Evolutionary conservation across 108 stramenopile genomes (phyloP).

Genomic region (Cyclotella sp.): DNA sequence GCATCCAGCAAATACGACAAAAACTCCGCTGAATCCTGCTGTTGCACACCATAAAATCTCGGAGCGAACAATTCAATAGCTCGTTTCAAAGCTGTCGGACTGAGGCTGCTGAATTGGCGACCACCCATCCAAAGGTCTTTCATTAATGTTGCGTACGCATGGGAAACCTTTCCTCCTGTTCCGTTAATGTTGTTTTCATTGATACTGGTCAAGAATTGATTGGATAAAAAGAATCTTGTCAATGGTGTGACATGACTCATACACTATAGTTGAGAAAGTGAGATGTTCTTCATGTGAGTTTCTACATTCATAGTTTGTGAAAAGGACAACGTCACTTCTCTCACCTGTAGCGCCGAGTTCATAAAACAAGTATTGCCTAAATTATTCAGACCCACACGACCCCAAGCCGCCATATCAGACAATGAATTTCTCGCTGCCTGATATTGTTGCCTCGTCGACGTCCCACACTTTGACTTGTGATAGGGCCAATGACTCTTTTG

Average conservation of each 20-base stretch:
- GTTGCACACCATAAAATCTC: conserved; percentile 70
- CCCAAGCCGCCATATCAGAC: conserved; percentile 37
- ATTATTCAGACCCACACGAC: conserved; percentile 89
- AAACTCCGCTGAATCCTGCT: conserved; percentile 97
- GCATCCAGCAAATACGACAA: conserved; percentile 92
- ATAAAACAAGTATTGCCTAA: conserved; percentile 99
- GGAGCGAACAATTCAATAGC: conserved; percentile 80
- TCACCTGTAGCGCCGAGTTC: conserved; percentile 86
- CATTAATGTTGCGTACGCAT: conserved; percentile 72
- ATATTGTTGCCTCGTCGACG: conserved; percentile 10
- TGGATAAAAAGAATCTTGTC: conserved; percentile 88
- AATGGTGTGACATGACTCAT: conserved; percentile 85
- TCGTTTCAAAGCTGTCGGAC: conserved; percentile 72
- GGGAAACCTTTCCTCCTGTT: conserved; percentile 83
- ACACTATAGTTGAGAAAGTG: conserved; percentile 39
- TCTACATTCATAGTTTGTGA: too few species aligned
- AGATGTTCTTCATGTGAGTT: background rate
- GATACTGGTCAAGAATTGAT: conserved; percentile 61
- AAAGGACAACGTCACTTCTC: background rate
- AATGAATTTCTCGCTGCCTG: conserved; percentile 24
- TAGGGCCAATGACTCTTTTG: conserved; percentile 76
- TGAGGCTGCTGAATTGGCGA: conserved; percentile 35
- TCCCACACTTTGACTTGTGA: conserved; percentile 59
- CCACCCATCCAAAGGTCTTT: conserved; percentile 75
- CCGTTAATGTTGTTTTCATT: conserved; percentile 81